Percentiles rank a stretch among this genome's conserved stretches.
Evolutionary conservation across 1,139 yeast species (phyloP).

Genomic region (Debaryomyces fabryi): DNA sequence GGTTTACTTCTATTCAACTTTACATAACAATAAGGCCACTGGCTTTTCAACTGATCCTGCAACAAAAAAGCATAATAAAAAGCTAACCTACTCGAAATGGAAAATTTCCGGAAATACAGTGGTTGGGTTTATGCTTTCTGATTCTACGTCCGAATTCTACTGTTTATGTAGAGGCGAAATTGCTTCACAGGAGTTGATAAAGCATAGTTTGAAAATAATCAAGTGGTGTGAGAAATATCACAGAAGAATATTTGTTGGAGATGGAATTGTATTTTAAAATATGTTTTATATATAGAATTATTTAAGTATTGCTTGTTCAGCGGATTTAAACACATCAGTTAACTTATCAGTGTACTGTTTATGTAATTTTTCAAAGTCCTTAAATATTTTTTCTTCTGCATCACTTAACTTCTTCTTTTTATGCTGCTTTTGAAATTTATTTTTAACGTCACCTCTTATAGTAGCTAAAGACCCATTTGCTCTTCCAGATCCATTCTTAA

Average conservation of each 20-base stretch:
- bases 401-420: constrained; percentile 58
- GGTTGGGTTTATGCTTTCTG: constrained; percentile 44
- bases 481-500: constrained; percentile 53
- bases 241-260: constrained; percentile 37
- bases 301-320: constrained; percentile 54
- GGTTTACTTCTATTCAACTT: constrained; percentile 34
- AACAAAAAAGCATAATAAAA: constrained; percentile 23
- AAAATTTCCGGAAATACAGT: constrained; percentile 20
- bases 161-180: constrained; percentile 37
- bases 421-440: constrained; percentile 51
- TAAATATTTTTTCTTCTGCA: constrained; percentile 51
- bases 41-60: constrained; percentile 8
- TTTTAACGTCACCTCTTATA: constrained; percentile 63
- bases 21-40: constrained; percentile 34
- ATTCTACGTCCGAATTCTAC: constrained; percentile 40
- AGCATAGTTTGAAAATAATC: constrained; percentile 35
- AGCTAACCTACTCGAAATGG: constrained; percentile 40
- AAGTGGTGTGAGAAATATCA: constrained; percentile 44
- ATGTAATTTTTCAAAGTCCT: constrained; percentile 67
- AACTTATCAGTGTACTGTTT: constrained; percentile 65
- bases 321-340: constrained; percentile 57
- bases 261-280: constrained; percentile 25
- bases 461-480: constrained; percentile 52
- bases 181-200: constrained; percentile 35
- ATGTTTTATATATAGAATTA: constrained; percentile 14